These are phyloP conservation scores for Chaetomium cochliodes DNA, from an alignment of 495 filamentous ascomycete species.

Conservation along the genomic window DNA sequence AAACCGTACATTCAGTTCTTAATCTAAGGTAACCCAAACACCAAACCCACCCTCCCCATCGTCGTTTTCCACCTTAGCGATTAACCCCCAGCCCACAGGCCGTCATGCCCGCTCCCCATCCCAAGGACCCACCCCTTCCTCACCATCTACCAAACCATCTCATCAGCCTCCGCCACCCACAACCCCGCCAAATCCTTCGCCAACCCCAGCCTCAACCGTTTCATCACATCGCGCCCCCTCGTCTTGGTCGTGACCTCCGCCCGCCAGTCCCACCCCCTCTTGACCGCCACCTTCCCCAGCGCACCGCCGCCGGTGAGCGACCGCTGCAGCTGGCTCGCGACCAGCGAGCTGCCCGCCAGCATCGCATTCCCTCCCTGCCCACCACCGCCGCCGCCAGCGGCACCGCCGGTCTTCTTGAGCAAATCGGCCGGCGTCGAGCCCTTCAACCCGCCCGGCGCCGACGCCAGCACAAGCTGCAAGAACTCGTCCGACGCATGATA, in stretches of 20 bases:
- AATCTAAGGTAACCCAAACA: neutral
- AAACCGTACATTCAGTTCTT: neutral
- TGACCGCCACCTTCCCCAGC: constrained; percentile 45
- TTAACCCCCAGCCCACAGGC: no score
- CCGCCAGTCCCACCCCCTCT: constrained; percentile 87
- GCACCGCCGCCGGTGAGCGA: constrained; percentile 40
- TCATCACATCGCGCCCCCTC: constrained; percentile 65
- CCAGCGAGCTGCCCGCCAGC: constrained; percentile 70
- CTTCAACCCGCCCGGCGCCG: constrained; percentile 43
- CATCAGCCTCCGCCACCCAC: constrained; percentile 59
- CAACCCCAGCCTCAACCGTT: constrained; percentile 68
- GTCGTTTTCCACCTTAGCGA: no score
- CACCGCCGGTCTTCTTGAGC: constrained; percentile 60
- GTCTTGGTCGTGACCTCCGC: constrained; percentile 55
- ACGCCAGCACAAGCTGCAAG: constrained; percentile 56
- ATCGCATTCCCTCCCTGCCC: constrained; percentile 41
- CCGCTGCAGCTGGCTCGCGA: constrained; percentile 60
- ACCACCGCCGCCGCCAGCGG: constrained; percentile 44
- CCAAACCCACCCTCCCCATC: no score
- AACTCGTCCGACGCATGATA: constrained; percentile 69
- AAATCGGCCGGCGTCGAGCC: constrained; percentile 59
- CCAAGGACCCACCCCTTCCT: no score
- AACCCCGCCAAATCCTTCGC: constrained; percentile 65
- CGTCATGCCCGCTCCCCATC: neutral
- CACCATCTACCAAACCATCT: constrained; percentile 26